Conservation (phyloP, 2,329 filamentous ascomycete genomes). For the Aspergillus aculeatus region DNA sequence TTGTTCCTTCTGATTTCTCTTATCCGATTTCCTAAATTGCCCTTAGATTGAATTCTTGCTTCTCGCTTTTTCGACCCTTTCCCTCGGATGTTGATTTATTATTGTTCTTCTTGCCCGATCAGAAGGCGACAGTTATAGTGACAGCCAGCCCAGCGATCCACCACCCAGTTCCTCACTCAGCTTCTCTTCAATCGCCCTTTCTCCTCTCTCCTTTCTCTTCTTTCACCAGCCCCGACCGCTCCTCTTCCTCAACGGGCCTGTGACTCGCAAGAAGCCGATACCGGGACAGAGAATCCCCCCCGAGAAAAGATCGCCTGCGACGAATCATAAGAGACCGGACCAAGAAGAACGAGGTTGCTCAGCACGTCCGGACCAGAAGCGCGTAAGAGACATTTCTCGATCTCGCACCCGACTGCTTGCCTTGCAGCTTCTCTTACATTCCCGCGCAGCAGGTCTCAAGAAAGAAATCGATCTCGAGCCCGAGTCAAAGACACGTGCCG, state of each 20-base stretch:
- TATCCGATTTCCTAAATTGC: conserved; percentile 6
- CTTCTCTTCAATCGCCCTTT: conserved; percentile 5
- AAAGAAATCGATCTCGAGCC: conserved; percentile 13
- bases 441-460: conserved; percentile 20
- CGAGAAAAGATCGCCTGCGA: neutral
- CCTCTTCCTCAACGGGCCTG: conserved; percentile 7
- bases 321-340: conserved; percentile 3
- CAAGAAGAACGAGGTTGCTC: neutral
- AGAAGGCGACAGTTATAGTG: conserved; percentile 17
- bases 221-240: conserved; percentile 11
- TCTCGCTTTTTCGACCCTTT: conserved; percentile 12
- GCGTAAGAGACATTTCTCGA: conserved; percentile 17
- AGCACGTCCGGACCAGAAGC: conserved; percentile 2
- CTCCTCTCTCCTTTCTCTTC: conserved; percentile 8
- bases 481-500: conserved; percentile 19
- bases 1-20: conserved; percentile 8
- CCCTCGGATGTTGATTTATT: conserved; percentile 14
- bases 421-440: conserved; percentile 25
- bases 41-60: conserved; percentile 3
- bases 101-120: conserved; percentile 10
- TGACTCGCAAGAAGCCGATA: conserved; percentile 9
- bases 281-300: conserved; percentile 2
- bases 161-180: conserved; percentile 6
- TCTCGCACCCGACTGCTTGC: conserved; percentile 19
- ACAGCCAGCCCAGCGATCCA: conserved; percentile 18